phyloP scores from a whole-genome alignment of 75 land plant genomes.

The Gnetum montanum region DNA sequence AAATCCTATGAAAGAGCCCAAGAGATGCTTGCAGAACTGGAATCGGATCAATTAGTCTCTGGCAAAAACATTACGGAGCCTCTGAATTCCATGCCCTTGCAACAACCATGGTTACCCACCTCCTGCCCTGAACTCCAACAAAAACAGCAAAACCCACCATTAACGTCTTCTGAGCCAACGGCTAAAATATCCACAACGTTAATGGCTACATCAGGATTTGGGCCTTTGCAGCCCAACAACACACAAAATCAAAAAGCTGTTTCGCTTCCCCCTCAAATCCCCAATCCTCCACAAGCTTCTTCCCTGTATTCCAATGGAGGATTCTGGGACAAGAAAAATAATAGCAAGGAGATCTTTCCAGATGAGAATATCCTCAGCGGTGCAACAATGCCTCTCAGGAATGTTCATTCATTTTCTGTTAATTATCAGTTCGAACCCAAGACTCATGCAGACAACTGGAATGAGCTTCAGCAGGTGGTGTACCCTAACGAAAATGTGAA shows the following conservation, averaged over 20 bases:
- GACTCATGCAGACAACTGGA: constrained; percentile 2
- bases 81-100: constrained; percentile 29
- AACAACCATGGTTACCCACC: constrained; percentile 63
- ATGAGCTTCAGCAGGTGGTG: too few species aligned
- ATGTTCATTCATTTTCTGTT: too few species aligned
- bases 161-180: constrained; percentile 10
- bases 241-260: not conserved
- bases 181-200: constrained; percentile 25
- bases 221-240: constrained; percentile 10
- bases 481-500: constrained; percentile 10
- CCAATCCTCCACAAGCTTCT: not conserved
- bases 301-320: not conserved
- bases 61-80: constrained; percentile 20
- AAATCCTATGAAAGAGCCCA: constrained; percentile 94
- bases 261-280: not conserved
- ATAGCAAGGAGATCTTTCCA: constrained; percentile 7
- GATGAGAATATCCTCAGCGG: too few species aligned
- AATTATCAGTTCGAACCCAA: not conserved
- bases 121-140: constrained; percentile 52
- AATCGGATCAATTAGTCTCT: constrained; percentile 15
- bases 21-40: constrained; percentile 84
- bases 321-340: not conserved
- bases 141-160: not conserved
- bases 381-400: too few species aligned
- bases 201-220: constrained; percentile 29